Evolutionary conservation across 495 filamentous ascomycete species (phyloP).

Genomic region (Penicillium diatomitis): DNA sequence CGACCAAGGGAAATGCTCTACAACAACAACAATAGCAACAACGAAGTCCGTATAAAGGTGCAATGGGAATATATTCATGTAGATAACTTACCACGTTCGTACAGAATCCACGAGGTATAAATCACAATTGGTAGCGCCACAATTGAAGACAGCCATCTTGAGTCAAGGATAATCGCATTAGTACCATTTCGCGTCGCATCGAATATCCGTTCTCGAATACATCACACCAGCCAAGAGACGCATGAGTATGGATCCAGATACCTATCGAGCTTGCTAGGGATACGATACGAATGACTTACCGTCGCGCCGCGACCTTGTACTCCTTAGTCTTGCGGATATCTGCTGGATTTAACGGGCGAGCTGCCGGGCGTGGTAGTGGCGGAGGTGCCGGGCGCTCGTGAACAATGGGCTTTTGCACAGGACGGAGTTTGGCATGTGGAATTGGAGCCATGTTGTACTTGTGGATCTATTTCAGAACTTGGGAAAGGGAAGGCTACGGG

Average conservation of each 20-base stretch:
- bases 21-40: no score
- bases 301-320: constrained; percentile 21
- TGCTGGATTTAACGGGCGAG: constrained; percentile 3
- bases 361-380: background rate
- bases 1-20: no score
- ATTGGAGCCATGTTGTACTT: background rate
- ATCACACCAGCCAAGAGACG: background rate
- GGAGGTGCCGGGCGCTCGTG: background rate
- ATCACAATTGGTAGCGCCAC: constrained; percentile 46
- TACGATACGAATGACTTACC: constrained; percentile 4
- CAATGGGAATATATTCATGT: background rate
- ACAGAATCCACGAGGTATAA: constrained; percentile 21
- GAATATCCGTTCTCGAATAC: background rate
- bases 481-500: no score
- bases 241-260: no score
- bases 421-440: background rate
- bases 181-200: background rate
- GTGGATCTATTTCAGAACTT: background rate
- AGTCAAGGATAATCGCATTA: constrained; percentile 1
- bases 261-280: no score
- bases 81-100: constrained; percentile 15
- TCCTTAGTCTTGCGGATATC: constrained; percentile 22
- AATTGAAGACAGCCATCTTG: constrained; percentile 40
- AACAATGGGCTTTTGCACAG: background rate
- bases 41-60: no score